Base-by-base conservation (phyloP, 208 protist species). In the Lotmaria passim region DNA sequence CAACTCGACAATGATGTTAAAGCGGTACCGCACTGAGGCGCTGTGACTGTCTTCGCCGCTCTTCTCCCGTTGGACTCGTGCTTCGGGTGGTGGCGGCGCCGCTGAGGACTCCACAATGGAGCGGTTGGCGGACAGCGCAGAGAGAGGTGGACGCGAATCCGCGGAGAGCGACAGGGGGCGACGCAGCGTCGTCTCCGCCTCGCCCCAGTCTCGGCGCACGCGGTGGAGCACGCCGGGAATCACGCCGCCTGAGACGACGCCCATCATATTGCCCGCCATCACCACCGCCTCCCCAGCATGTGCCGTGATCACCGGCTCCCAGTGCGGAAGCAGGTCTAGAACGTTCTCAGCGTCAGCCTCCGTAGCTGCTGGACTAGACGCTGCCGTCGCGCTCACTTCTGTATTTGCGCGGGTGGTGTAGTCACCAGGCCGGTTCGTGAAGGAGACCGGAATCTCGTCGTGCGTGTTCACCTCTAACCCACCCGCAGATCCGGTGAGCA, bases 1-100 rank as follows among this genome's bases (percentile, higher is more conserved):
- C 48, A 94, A 75, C 68, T 94, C 89, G 46, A 94, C 83, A 36
- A 94, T 68, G 41, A 94, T 73, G 68, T 83, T 91, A 31, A 82
- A 90, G 34, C 89, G 75, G n/a, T 26, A 59, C n/a, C n/a, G n/a
- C 8, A 17, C 48, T 19, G 11, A 14, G 7, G 19, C 21, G 17
- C 31, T 28, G n/a, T 24, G 28, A 39, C 34, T 28, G n/a, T 41
- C 51, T 28, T 33, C 7, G 7, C 3, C 19, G 19, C 7, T 11
- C 2, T 33, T 3, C 2, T 36, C 28, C n/a, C 19, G 50, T 7
- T 55, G 50, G 11, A 21, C 11, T 12, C 43, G 43, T 21, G 10
- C 15, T 7, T n/a, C 7, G 11, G n/a, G 4, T 12, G 6, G 10
- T n/a, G 43, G 5, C 17, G 43, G 43, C 19, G n/a, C n/a, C n/a